A percentile compares a stretch with the other conserved stretches of the same genome.
Evolutionary conservation across 2,329 filamentous ascomycete species (phyloP).

Genomic region (Orbilia oligospora): DNA sequence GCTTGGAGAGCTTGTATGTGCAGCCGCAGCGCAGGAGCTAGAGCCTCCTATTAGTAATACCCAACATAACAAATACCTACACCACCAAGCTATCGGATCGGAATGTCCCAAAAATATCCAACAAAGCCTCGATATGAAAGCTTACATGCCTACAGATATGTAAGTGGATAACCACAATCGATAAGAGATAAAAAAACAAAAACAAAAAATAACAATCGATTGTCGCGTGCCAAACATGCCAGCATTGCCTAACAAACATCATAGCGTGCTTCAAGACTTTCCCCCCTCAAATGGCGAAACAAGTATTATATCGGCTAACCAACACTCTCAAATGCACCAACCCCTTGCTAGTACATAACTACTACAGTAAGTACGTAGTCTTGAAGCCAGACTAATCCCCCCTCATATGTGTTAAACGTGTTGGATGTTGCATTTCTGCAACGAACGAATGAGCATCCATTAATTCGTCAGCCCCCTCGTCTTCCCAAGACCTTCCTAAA

Average conservation of each 20-base stretch:
- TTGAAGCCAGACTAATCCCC: too few relatives aligned
- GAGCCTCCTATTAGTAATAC: constrained; percentile 26
- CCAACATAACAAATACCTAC: neutral
- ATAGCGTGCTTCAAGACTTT: too few relatives aligned
- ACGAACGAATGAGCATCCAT: constrained; percentile 24
- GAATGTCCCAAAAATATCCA: constrained; percentile 22
- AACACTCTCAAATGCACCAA: too few relatives aligned
- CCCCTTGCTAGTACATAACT: too few relatives aligned
- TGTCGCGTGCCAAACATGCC: constrained; percentile 21
- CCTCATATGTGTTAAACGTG: neutral
- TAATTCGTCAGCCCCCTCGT: constrained; percentile 11
- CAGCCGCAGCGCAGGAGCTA: constrained; percentile 22
- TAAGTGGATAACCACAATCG: neutral
- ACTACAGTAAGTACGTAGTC: too few relatives aligned
- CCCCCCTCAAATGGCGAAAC: neutral
- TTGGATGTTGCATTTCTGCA: constrained; percentile 26
- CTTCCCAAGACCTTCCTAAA: neutral
- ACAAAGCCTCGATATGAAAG: constrained; percentile 12
- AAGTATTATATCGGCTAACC: too few relatives aligned
- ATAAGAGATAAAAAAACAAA: constrained; percentile 1
- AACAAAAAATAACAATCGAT: constrained; percentile 10
- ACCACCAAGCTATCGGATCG: neutral
- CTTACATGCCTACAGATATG: constrained; percentile 1
- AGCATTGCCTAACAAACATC: too few relatives aligned
- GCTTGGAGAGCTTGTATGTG: too few relatives aligned